Percentiles rank a stretch among this genome's conserved stretches.
phyloP scores from a whole-genome alignment of 2,329 filamentous ascomycete genomes.

The Fonsecaea monophora region DNA sequence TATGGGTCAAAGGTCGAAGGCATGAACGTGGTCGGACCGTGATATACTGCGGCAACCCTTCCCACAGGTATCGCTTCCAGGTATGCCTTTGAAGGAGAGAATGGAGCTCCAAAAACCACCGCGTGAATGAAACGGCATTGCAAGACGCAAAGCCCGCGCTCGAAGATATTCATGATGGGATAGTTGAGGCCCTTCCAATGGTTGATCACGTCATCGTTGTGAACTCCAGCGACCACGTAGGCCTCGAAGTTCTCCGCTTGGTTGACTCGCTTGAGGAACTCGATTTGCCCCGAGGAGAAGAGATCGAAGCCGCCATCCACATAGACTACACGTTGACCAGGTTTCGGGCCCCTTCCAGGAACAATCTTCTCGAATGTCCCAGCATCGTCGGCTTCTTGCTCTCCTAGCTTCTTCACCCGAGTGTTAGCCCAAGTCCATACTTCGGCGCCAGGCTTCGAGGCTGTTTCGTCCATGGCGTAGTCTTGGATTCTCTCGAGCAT shows the following conservation, averaged over 20 bases:
- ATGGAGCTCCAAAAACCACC: slow-evolving; percentile 88
- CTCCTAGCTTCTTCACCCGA: slow-evolving; percentile 45
- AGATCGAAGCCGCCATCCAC: slow-evolving; percentile 97
- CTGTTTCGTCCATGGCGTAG: slow-evolving; percentile 87
- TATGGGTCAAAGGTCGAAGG: slow-evolving; percentile 80
- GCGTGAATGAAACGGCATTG: slow-evolving; percentile 95
- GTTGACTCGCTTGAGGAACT: slow-evolving; percentile 82
- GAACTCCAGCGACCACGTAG: slow-evolving; percentile 90
- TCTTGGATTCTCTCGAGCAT: slow-evolving; percentile 80
- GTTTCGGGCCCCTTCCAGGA: slow-evolving; percentile 71
- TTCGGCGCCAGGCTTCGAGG: slow-evolving; percentile 76
- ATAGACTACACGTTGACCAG: slow-evolving; percentile 86
- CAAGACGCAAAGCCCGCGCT: slow-evolving; percentile 91
- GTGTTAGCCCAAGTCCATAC: slow-evolving; percentile 79
- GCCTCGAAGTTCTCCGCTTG: slow-evolving; percentile 68
- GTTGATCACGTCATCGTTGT: slow-evolving; percentile 95
- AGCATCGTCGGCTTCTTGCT: slow-evolving; percentile 60
- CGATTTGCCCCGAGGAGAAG: slow-evolving; percentile 96
- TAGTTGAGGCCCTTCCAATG: slow-evolving; percentile 97
- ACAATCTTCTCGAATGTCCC: slow-evolving; percentile 73
- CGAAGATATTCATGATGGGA: slow-evolving; percentile 99
- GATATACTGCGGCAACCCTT: slow-evolving; percentile 81
- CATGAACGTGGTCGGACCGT: slow-evolving; percentile 94
- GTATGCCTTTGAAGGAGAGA: slow-evolving; percentile 80
- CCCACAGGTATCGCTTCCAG: slow-evolving; percentile 76